Percentiles rank a stretch among this genome's conserved stretches.
Evolutionary conservation across 176 grass and related monocot genomes (phyloP).

Genomic region (Rhynchospora pubera): DNA sequence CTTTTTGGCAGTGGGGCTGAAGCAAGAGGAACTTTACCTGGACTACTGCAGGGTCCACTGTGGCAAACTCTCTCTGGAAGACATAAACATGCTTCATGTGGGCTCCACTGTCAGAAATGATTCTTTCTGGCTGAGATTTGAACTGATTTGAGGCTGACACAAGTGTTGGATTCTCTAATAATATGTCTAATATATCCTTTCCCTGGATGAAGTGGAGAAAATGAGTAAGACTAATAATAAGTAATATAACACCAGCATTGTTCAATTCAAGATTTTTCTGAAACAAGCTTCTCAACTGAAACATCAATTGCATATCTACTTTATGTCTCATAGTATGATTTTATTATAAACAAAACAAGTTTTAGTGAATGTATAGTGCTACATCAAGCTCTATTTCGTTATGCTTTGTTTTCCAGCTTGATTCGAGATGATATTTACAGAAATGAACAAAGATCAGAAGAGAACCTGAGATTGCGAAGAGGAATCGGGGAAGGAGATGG

Average conservation of each 20-base stretch:
- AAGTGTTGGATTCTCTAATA: conserved; percentile 40
- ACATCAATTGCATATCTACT: background rate
- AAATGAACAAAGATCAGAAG: background rate
- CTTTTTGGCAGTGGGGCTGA: background rate
- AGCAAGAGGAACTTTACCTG: conserved; percentile 30
- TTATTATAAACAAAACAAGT: no score
- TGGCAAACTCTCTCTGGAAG: conserved; percentile 86
- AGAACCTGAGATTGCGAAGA: conserved; percentile 12
- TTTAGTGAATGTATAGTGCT: background rate
- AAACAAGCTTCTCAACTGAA: background rate
- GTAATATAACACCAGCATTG: background rate
- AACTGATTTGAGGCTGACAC: conserved; percentile 41
- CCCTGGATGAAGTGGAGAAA: conserved; percentile 13
- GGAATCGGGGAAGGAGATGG: background rate
- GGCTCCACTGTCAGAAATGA: conserved; percentile 28
- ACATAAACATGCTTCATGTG: conserved; percentile 56
- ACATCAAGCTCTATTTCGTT: background rate
- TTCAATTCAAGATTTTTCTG: background rate
- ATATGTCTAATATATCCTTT: conserved; percentile 43
- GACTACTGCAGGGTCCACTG: conserved; percentile 62
- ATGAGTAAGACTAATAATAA: background rate
- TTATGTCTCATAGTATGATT: no score
- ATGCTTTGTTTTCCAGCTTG: background rate
- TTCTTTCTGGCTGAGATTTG: conserved; percentile 35
- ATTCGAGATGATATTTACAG: background rate